phyloP scores from a whole-genome alignment of 331 rosid genomes.

The Cydonia oblonga region DNA sequence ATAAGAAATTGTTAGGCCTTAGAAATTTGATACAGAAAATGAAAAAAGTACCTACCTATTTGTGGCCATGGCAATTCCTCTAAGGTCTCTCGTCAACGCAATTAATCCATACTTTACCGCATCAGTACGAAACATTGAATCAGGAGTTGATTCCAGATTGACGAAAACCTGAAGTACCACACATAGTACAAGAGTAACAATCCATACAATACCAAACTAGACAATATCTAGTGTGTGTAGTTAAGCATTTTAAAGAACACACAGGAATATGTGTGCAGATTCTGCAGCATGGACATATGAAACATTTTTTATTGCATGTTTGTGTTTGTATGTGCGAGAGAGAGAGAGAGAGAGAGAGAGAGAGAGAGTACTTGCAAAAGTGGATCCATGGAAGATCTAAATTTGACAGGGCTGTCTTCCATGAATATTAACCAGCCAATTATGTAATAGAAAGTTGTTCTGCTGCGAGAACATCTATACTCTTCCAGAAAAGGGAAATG shows the following conservation, averaged over 20 bases:
- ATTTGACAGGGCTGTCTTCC: constrained; percentile 80
- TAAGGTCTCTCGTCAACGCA: constrained; percentile 94
- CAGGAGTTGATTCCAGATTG: constrained; percentile 87
- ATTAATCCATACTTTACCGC: constrained; percentile 69
- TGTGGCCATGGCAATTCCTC: constrained; percentile 99
- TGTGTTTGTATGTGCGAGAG: background rate
- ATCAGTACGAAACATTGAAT: constrained; percentile 86
- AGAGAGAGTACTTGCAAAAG: constrained; percentile 55
- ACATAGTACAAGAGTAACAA: background rate
- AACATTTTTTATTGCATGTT: background rate
- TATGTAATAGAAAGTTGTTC: constrained; percentile 71
- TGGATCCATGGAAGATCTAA: constrained; percentile 89
- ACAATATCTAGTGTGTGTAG: background rate
- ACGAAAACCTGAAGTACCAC: constrained; percentile 52
- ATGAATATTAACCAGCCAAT: constrained; percentile 71
- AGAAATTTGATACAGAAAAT: constrained; percentile 9
- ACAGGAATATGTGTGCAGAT: background rate
- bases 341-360: background rate
- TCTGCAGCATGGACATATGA: background rate
- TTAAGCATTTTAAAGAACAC: background rate
- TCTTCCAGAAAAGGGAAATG: constrained; percentile 73
- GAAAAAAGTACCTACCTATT: constrained; percentile 44
- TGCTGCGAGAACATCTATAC: constrained; percentile 72
- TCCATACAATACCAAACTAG: background rate
- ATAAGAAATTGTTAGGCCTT: background rate